Evolutionary conservation across 1,139 yeast genomes (phyloP).

Genomic region (Saccharomyces hybrid): DNA sequence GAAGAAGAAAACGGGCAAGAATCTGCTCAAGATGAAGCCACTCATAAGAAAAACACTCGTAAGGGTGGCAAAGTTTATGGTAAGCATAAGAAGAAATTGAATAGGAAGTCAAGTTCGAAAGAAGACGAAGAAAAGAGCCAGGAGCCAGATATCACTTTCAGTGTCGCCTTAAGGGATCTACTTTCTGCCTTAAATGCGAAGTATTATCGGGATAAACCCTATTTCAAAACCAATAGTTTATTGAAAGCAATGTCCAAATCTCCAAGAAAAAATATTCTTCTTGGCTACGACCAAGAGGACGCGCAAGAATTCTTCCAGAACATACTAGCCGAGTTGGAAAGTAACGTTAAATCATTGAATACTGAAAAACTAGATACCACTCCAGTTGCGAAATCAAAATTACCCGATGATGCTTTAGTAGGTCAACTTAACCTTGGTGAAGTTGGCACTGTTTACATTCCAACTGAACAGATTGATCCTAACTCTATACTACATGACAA

Average conservation of each 20-base stretch:
- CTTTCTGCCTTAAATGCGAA: conserved; percentile 49
- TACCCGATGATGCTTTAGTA: conserved; percentile 31
- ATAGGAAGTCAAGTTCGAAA: conserved; percentile 9
- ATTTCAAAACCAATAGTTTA: conserved; percentile 60
- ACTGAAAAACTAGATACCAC: conserved; percentile 14
- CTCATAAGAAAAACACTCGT: conserved; percentile 1
- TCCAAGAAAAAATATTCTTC: conserved; percentile 65
- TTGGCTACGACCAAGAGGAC: conserved; percentile 87
- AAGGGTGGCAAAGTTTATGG: conserved; percentile 16
- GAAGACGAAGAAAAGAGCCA: conserved; percentile 25
- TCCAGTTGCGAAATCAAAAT: conserved; percentile 25
- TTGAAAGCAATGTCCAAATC: conserved; percentile 71
- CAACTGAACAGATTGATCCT: conserved; percentile 69
- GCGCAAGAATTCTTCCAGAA: conserved; percentile 92
- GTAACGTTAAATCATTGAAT: conserved; percentile 38
- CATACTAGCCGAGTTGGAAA: conserved; percentile 64
- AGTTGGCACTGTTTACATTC: conserved; percentile 58
- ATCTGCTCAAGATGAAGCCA: conserved; percentile 3
- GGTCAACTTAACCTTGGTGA: conserved; percentile 50
- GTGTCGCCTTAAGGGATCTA: conserved; percentile 44
- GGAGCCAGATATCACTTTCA: conserved; percentile 38
- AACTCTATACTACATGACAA: conserved; percentile 34
- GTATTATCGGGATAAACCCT: conserved; percentile 44
- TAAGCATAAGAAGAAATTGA: conserved; percentile 15
- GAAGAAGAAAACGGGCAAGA: conserved; percentile 10